Conservation (phyloP, 352 stramenopile genomes). For the Globisporangium cylindrosporum region DNA sequence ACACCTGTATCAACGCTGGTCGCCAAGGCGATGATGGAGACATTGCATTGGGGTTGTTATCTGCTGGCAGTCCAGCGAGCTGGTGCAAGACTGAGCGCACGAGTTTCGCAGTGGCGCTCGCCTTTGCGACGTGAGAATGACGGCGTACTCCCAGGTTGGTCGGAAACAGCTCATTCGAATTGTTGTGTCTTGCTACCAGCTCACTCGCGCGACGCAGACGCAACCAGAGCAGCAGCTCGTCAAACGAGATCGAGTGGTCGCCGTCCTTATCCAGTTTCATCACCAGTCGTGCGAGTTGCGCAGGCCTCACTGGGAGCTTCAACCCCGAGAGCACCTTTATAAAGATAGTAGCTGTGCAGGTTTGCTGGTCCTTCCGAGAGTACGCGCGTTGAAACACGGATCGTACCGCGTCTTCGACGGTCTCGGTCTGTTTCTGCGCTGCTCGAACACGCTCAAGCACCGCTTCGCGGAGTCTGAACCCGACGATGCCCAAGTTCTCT, state of each 20-base stretch:
- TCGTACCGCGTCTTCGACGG: conserved; percentile 51
- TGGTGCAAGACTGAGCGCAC: conserved; percentile 24
- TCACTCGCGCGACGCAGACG: conserved; percentile 18
- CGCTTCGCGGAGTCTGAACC: conserved; percentile 38
- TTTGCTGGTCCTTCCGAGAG: conserved; percentile 15
- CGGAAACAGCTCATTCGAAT: neutral
- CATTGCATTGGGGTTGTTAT: neutral
- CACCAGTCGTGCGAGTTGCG: conserved; percentile 53
- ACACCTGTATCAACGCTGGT: conserved; percentile 30
- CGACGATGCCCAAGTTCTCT: conserved; percentile 42
- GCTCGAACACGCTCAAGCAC: conserved; percentile 39
- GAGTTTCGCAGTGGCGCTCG: conserved; percentile 17
- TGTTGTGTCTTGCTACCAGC: neutral
- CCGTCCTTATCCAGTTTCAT: conserved; percentile 50
- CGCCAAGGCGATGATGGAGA: neutral
- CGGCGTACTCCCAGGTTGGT: neutral
- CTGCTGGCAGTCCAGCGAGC: neutral
- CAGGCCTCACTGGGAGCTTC: conserved; percentile 36
- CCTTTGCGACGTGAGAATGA: neutral
- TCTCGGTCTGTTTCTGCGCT: conserved; percentile 32
- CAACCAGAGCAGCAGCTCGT: conserved; percentile 70
- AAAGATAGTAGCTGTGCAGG: conserved; percentile 37
- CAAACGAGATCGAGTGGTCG: conserved; percentile 58
- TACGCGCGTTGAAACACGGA: conserved; percentile 52
- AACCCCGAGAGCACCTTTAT: conserved; percentile 33